Evolutionary conservation across 73 alveolate species (phyloP), one percentile per base, ranked within the genome.

Genomic region (Paramecium sonneborni): DNA sequence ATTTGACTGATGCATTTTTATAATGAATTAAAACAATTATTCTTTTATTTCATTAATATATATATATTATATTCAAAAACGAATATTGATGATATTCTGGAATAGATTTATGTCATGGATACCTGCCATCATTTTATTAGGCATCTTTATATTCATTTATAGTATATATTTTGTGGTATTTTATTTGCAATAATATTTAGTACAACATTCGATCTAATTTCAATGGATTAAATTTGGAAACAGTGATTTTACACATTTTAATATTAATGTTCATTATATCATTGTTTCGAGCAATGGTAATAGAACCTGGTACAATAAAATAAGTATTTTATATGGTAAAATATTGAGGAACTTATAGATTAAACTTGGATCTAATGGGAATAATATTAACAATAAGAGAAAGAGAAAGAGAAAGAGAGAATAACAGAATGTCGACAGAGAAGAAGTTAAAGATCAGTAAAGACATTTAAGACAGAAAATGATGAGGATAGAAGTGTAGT

Each of bases 301-400:
- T 79, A 24, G 90, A 79, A 41, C 90, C 90, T 0, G 90, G 90
- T 3, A 41, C 37, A 3, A 41, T 79, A 8, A 41, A 41, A 7
- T 7, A 79, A 79, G 90, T 39, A 24, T 41, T 79, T 23, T 62
- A 15, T 37, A 74, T 34, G 15, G 14, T 2, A 9, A 35, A 74
- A 74, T 37, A 52, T 52, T 52, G 21, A 74, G 87, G 87, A 74
- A 15, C 57, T 74, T 21, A 79, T 79, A 5, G 90, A 43, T 15
- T 39, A 79, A 62, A 79, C 90, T 5, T 79, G 90, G 90, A 41
- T 12, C 5, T 46, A 79, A 46, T 79, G 90, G 90, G 90, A 79
- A 41, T 26, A 38, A 10, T 79, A 41, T 21, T 79, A 30, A 79
- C 10, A 79, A 23, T 39, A 79, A 5, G 90, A 79, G 43, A 52